A percentile compares a stretch with the other conserved stretches of the same genome.
phyloP scores from a whole-genome alignment of 164 flowering plant genomes.

The Nymphaea thermarum region DNA sequence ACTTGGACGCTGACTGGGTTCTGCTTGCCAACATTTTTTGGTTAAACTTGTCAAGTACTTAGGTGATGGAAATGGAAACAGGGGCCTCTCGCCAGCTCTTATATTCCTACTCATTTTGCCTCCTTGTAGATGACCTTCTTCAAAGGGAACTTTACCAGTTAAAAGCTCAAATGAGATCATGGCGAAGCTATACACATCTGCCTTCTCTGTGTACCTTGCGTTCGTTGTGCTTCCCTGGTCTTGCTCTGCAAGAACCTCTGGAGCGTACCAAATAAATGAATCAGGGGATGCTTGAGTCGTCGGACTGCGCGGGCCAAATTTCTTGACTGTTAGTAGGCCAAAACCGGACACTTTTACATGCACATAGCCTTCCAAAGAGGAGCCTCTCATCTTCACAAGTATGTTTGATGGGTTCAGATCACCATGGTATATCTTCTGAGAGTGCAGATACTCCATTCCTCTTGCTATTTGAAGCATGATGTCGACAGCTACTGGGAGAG shows the following conservation, averaged over 20 bases:
- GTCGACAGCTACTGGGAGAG: conserved; percentile 63
- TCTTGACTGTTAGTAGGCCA: conserved; percentile 34
- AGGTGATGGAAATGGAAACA: conserved; percentile 64
- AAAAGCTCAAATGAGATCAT: conserved; percentile 84
- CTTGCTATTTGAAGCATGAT: conserved; percentile 86
- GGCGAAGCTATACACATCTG: conserved; percentile 86
- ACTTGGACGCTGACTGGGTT: conserved; percentile 58
- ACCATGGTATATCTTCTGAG: conserved; percentile 53
- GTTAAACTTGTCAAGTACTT: conserved; percentile 59
- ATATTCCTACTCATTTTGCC: conserved; percentile 76
- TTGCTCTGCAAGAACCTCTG: conserved; percentile 68
- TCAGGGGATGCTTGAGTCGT: conserved; percentile 14
- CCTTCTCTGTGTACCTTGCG: conserved; percentile 51
- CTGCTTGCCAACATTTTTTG: conserved; percentile 75
- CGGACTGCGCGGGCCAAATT: conserved; percentile 8
- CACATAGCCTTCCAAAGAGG: conserved; percentile 40
- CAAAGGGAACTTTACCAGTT: conserved; percentile 87
- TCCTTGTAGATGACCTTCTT: conserved; percentile 80
- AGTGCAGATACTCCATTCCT: conserved; percentile 92
- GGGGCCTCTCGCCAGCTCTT: conserved; percentile 81
- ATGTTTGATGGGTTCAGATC: conserved; percentile 61
- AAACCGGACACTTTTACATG: conserved; percentile 60
- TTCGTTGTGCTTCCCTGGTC: conserved; percentile 23
- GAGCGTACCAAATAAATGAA: conserved; percentile 70
- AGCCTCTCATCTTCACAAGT: conserved; percentile 36